Evolutionary conservation across 495 filamentous ascomycete species (phyloP).

Genomic region (Lepraria neglecta): DNA sequence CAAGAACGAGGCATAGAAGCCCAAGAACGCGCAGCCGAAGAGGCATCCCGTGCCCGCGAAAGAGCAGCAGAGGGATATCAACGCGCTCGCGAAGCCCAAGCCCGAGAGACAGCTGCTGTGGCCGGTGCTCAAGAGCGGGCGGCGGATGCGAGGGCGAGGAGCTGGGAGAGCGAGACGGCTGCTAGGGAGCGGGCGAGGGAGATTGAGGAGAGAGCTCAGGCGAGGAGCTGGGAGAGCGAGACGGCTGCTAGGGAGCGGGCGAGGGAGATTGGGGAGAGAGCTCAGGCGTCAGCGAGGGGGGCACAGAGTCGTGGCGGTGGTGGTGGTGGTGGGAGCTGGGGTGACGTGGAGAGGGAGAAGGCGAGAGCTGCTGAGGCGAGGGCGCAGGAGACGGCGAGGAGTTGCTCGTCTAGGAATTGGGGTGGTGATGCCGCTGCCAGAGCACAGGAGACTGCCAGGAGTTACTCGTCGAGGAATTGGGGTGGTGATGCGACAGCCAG

Average conservation of each 20-base stretch:
- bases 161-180: constrained; percentile 2
- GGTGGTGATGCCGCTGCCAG: neutral
- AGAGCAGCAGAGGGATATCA: constrained; percentile 6
- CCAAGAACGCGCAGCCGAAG: neutral
- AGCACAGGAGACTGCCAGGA: neutral
- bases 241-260: neutral
- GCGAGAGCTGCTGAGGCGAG: neutral
- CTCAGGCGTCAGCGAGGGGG: no score
- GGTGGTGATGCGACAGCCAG: no score
- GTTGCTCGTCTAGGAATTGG: neutral
- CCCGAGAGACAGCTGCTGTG: neutral
- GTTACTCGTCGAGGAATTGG: neutral
- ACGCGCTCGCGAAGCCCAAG: constrained; percentile 9
- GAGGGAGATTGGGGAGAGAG: no score
- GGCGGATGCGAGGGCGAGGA: constrained; percentile 1
- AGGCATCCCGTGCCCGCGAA: neutral
- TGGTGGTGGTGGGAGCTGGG: neutral
- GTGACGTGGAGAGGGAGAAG: neutral
- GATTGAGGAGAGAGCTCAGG: neutral
- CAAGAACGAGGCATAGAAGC: constrained; percentile 7
- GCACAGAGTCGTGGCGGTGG: no score
- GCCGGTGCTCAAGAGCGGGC: neutral
- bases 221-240: constrained; percentile 3
- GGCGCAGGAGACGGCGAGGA: constrained; percentile 8
- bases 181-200: neutral